Conservation (phyloP, 2,329 filamentous ascomycete species). For the Colletotrichum sp. region DNA sequence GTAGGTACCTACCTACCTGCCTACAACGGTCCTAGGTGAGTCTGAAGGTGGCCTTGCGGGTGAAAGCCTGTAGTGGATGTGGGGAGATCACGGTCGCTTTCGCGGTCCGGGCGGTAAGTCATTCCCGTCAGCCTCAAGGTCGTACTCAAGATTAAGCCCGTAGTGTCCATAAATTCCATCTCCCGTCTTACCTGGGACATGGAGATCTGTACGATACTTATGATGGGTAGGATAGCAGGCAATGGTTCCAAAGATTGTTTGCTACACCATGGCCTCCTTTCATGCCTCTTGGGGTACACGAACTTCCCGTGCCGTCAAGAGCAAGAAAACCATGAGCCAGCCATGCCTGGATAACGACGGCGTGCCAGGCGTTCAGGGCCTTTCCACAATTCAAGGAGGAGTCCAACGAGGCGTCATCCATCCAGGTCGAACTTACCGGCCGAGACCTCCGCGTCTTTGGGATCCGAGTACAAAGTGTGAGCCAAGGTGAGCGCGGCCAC, state of each 20-base stretch:
- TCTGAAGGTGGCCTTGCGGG: neutral
- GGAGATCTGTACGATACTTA: neutral
- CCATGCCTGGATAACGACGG: neutral
- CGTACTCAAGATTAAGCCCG: neutral
- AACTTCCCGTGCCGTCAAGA: neutral
- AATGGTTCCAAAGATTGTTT: neutral
- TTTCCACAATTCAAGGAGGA: neutral
- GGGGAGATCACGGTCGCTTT: neutral
- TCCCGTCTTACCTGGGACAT: neutral
- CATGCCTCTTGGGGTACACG: neutral
- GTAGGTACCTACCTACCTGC: too few species aligned
- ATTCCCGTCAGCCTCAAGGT: neutral
- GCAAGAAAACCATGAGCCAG: neutral
- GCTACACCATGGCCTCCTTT: neutral
- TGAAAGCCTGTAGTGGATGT: neutral
- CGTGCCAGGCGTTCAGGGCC: too few species aligned
- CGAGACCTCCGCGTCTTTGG: neutral
- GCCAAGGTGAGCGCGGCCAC: neutral
- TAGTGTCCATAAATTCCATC: neutral
- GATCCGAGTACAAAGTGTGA: neutral
- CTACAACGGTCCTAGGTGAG: neutral
- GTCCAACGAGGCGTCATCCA: neutral
- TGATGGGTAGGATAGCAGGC: neutral
- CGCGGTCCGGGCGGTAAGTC: neutral
- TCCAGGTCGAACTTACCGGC: neutral